Conservation (phyloP, 331 rosid genomes). For the Pyracantha coccinea region DNA sequence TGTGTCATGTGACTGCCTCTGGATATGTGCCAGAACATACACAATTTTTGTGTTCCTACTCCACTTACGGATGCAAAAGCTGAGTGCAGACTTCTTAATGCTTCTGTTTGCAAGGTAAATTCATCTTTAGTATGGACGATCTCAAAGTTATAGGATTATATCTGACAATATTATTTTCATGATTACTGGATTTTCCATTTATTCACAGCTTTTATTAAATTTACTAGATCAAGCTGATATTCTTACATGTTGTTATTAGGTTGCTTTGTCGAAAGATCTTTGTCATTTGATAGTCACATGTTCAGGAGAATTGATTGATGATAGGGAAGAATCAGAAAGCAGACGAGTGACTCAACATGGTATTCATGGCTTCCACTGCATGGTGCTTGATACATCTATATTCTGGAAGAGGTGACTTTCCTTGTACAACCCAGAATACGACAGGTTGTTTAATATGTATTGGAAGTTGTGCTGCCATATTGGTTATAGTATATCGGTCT, state of each 20-base stretch:
- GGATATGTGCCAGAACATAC: constrained; percentile 66
- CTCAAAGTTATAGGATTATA: background rate
- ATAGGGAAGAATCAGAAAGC: constrained; percentile 25
- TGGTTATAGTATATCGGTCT: background rate
- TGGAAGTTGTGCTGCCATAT: background rate
- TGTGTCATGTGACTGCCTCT: constrained; percentile 13
- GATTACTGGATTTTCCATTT: background rate
- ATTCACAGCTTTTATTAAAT: background rate
- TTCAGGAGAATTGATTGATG: constrained; percentile 66
- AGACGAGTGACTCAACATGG: constrained; percentile 27
- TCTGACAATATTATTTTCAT: background rate
- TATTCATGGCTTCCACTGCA: constrained; percentile 71
- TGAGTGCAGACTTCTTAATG: constrained; percentile 40
- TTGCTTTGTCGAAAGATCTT: constrained; percentile 85
- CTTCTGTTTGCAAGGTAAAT: constrained; percentile 73
- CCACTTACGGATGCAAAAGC: constrained; percentile 32
- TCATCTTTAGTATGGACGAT: constrained; percentile 8
- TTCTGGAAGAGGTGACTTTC: constrained; percentile 79
- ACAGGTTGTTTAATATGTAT: background rate
- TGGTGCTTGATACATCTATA: constrained; percentile 74
- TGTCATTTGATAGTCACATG: constrained; percentile 85
- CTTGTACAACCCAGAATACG: constrained; percentile 21
- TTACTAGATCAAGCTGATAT: constrained; percentile 21
- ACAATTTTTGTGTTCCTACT: constrained; percentile 43
- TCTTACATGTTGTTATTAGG: constrained; percentile 44